A percentile compares a stretch with the other conserved stretches of the same genome.
Evolutionary conservation across 306 rosid genomes (phyloP).

Genomic region (Dryas alaskensis): DNA sequence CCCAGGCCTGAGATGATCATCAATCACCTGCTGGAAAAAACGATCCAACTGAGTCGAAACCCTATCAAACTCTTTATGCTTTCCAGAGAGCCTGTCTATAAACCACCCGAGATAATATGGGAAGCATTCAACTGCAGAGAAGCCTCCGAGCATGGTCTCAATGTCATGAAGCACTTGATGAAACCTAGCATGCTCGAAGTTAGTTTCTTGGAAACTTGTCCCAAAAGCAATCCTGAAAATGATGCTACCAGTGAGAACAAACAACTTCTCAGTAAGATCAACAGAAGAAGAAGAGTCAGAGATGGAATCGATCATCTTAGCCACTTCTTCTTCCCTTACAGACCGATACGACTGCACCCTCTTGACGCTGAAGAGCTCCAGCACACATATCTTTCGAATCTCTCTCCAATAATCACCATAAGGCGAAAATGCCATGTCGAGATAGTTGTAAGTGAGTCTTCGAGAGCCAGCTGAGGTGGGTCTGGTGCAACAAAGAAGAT

Average conservation of each 20-base stretch:
- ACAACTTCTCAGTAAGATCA: conserved; percentile 30
- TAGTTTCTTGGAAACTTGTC: conserved; percentile 22
- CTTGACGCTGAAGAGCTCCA: conserved; percentile 37
- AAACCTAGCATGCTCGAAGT: conserved; percentile 26
- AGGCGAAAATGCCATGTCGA: conserved; percentile 43
- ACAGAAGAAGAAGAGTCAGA: neutral
- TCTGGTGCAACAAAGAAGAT: conserved; percentile 38
- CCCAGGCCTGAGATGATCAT: conserved; percentile 20
- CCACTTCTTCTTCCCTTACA: conserved; percentile 24
- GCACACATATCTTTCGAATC: conserved; percentile 35
- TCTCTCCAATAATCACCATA: conserved; percentile 48
- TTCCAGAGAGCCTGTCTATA: conserved; percentile 42
- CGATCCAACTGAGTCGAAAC: conserved; percentile 31
- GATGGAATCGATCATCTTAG: conserved; percentile 11
- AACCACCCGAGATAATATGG: conserved; percentile 43
- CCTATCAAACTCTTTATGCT: conserved; percentile 23
- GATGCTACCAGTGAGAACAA: conserved; percentile 25
- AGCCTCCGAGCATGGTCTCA: conserved; percentile 25
- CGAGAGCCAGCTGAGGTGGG: conserved; percentile 23
- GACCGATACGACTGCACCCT: conserved; percentile 22
- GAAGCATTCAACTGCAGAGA: conserved; percentile 37
- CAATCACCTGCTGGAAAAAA: conserved; percentile 42
- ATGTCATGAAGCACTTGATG: conserved; percentile 39
- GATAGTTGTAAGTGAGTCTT: conserved; percentile 41
- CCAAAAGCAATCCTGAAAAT: conserved; percentile 51